Base-by-base conservation (phyloP, 2,329 filamentous ascomycete genomes). In the Fusarium sp. region DNA sequence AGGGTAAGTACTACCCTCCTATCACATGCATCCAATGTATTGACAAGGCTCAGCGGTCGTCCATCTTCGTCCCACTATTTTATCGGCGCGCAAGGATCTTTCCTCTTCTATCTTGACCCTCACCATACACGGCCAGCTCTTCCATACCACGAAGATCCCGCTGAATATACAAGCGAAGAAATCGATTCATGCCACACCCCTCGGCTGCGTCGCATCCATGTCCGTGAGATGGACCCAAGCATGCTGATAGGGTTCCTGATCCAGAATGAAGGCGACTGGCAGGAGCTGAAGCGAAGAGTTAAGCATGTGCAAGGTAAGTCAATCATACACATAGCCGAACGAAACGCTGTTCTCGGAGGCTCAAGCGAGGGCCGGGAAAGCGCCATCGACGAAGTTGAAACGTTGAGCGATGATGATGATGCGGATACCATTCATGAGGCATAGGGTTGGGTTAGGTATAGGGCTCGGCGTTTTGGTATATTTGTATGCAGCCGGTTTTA, bases 171-270 rank as follows among this genome's bases (percentile, higher is more conserved):
- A 0, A 75, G 83, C 10, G 91, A 93, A 72, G 94, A 98, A 62
- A 78, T 97, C 18, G 88, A 91, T 58, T 92, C 92, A 1, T 98
- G 93, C 76, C 95, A 99, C 78, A 98, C 94, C 1, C 88, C 93
- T 53, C 90, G 95, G 49, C 82, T 99, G 20, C 89, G 95, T 40
- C 88, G 92, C 59, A 85, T 99, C 30, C 91, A 96, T 72, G 87
- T 99, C 50, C 89, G 90, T 63, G 94, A 98, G 76, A 96, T 99
- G 93, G 96, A 99, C 75, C 96, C 96, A 0, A 98, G 94, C 76
- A 99, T 99, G 96, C 83, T 99, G 43, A 93, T 99, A 70, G 95
- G 93, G 7, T 98, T 98, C 75, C 82, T 99, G 37, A 94, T 99
- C 66, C 88, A 86, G 42, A 89, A 92, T 61, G 90, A 95, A 73